A percentile compares a stretch with the other conserved stretches of the same genome.
Evolutionary conservation across 2,329 filamentous ascomycete species (phyloP).

Genomic region (Clathrospora elynae): DNA sequence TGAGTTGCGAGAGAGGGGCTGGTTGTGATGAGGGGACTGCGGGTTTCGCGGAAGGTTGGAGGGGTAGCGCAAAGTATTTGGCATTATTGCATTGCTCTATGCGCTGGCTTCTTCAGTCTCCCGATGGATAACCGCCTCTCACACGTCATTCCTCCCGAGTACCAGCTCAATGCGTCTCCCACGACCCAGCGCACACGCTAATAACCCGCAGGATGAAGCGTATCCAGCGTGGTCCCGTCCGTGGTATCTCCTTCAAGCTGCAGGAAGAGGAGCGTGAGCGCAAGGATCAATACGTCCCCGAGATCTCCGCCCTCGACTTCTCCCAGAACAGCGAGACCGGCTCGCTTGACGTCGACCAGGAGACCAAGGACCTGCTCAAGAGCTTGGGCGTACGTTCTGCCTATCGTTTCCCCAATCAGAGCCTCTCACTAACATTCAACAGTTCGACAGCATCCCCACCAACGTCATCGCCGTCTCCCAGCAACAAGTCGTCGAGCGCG

Average conservation of each 20-base stretch:
- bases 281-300: constrained; percentile 99
- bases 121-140: not conserved
- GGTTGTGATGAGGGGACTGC: constrained; percentile 63
- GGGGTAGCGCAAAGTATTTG: constrained; percentile 62
- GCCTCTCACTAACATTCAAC: constrained; percentile 20
- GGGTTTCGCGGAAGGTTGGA: constrained; percentile 99
- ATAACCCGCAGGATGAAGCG: constrained; percentile 82
- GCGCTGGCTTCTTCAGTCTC: not conserved
- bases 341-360: constrained; percentile 91
- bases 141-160: too few species aligned
- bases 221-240: constrained; percentile 98
- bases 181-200: constrained; percentile 8
- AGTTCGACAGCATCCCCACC: constrained; percentile 98
- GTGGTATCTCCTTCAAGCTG: constrained; percentile 99
- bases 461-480: constrained; percentile 91
- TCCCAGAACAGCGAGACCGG: constrained; percentile 91
- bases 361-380: constrained; percentile 99
- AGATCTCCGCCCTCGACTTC: constrained; percentile 98
- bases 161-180: too few species aligned
- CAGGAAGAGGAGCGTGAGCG: constrained; percentile 99
- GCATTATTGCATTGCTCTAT: constrained; percentile 1
- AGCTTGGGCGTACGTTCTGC: constrained; percentile 85
- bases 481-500: constrained; percentile 82
- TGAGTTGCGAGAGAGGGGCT: constrained; percentile 78
- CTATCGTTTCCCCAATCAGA: not conserved